These are phyloP conservation scores for Loxodes magnus DNA, from an alignment of 73 alveolate species.

Conservation along the genomic window DNA sequence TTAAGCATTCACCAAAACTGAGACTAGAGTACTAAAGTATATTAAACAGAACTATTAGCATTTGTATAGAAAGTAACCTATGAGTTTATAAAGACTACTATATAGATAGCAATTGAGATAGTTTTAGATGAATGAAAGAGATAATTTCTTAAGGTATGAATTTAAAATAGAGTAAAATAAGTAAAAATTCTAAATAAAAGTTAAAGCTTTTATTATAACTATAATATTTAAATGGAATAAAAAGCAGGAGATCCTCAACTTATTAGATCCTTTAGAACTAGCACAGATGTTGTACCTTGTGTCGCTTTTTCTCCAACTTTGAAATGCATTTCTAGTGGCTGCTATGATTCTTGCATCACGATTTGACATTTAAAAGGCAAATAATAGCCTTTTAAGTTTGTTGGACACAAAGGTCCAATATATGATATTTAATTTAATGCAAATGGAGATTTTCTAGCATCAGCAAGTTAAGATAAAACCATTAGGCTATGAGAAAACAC, in stretches of 20 bases:
- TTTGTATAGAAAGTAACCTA: too few species aligned
- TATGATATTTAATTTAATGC: conserved; percentile 72
- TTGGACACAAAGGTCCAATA: conserved; percentile 92
- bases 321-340: neutral
- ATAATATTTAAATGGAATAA: too few species aligned
- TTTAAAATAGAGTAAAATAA: too few species aligned
- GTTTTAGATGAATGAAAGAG: too few species aligned
- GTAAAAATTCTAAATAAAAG: too few species aligned
- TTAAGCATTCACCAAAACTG: too few species aligned
- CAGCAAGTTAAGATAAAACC: conserved; percentile 86
- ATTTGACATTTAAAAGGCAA: neutral
- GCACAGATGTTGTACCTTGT: conserved; percentile 1
- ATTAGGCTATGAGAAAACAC: conserved; percentile 87
- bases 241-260: conserved; percentile 19
- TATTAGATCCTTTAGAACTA: neutral
- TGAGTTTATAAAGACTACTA: too few species aligned
- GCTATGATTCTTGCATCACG: conserved; percentile 8
- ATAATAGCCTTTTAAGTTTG: conserved; percentile 15
- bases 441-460: conserved; percentile 68
- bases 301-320: neutral
- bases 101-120: too few species aligned
- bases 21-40: too few species aligned
- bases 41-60: too few species aligned
- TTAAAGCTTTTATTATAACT: too few species aligned
- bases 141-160: too few species aligned